phyloP scores from a whole-genome alignment of 352 stramenopile species.

The Phytophthora aleatoria region DNA sequence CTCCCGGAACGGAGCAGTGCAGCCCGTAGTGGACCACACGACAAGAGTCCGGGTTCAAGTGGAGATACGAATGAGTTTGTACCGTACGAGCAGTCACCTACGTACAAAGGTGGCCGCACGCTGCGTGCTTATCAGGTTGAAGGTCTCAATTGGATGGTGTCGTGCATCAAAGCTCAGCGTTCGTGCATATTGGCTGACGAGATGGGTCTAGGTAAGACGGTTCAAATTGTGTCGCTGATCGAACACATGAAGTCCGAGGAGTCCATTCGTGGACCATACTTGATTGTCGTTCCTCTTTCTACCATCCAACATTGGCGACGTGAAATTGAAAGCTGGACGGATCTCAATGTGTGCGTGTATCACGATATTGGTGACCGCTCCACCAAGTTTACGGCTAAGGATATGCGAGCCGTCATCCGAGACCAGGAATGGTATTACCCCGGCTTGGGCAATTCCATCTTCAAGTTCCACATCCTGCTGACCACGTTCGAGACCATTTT shows the following conservation, averaged over 20 bases:
- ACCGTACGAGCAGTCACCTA: conserved; percentile 90
- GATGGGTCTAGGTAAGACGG: conserved; percentile 95
- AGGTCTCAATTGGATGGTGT: conserved; percentile 91
- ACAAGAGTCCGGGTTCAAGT: conserved; percentile 18
- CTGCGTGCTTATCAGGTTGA: conserved; percentile 87
- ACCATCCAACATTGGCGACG: conserved; percentile 90
- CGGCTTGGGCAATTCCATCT: conserved; percentile 90
- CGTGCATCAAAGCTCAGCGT: conserved; percentile 85
- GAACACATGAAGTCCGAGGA: conserved; percentile 87
- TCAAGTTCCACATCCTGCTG: conserved; percentile 88
- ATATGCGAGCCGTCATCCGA: conserved; percentile 86
- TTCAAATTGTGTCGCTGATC: conserved; percentile 95
- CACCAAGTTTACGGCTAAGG: conserved; percentile 85
- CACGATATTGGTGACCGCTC: conserved; percentile 93
- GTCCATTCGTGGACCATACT: conserved; percentile 79
- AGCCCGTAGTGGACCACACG: conserved; percentile 1
- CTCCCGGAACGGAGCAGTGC: conserved; percentile 47
- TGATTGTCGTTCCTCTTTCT: conserved; percentile 88
- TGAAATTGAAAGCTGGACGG: conserved; percentile 93
- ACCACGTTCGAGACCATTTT: conserved; percentile 87
- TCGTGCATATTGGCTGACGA: conserved; percentile 92
- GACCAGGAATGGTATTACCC: conserved; percentile 91
- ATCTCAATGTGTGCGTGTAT: conserved; percentile 98
- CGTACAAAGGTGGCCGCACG: conserved; percentile 85
- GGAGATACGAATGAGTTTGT: conserved; percentile 73